Evolutionary conservation across 1,139 yeast genomes (phyloP).

Genomic region (Kluyveromyces sp.): DNA sequence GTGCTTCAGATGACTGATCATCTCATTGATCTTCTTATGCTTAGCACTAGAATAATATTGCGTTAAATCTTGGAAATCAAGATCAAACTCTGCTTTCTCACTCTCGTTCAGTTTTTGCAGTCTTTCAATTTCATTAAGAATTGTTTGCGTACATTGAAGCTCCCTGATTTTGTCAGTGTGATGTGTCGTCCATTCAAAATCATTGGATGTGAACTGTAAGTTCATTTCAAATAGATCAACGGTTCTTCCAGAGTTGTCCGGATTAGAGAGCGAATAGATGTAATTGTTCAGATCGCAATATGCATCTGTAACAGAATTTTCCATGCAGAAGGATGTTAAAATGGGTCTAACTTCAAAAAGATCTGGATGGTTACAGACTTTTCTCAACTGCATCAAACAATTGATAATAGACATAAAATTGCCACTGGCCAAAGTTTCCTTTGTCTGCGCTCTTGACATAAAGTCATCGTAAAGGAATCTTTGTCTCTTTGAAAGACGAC

Average conservation of each 20-base stretch:
- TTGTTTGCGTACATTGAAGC: constrained; percentile 43
- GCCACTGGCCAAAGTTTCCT: constrained; percentile 89
- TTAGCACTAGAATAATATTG: constrained; percentile 55
- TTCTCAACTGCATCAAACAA: constrained; percentile 95
- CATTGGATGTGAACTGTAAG: constrained; percentile 48
- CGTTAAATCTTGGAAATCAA: constrained; percentile 37
- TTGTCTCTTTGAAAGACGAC: constrained; percentile 89
- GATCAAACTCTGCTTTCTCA: constrained; percentile 17
- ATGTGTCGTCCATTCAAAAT: constrained; percentile 39
- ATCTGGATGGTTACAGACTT: constrained; percentile 97
- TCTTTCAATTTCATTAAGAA: constrained; percentile 40
- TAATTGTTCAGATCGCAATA: constrained; percentile 42
- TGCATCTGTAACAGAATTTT: constrained; percentile 50
- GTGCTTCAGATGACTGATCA: constrained; percentile 49
- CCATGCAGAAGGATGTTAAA: constrained; percentile 78
- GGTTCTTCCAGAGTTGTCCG: constrained; percentile 24
- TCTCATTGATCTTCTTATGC: constrained; percentile 43
- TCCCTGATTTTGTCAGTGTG: constrained; percentile 41
- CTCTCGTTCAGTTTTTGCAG: constrained; percentile 30
- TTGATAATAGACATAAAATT: constrained; percentile 92
- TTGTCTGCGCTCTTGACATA: constrained; percentile 94
- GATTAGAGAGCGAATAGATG: constrained; percentile 38
- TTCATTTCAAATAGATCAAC: constrained; percentile 57
- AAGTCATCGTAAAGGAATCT: constrained; percentile 90
- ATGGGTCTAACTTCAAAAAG: constrained; percentile 93